phyloP scores from a whole-genome alignment of 441 rosid genomes.

The Syzygium syzygioides region DNA sequence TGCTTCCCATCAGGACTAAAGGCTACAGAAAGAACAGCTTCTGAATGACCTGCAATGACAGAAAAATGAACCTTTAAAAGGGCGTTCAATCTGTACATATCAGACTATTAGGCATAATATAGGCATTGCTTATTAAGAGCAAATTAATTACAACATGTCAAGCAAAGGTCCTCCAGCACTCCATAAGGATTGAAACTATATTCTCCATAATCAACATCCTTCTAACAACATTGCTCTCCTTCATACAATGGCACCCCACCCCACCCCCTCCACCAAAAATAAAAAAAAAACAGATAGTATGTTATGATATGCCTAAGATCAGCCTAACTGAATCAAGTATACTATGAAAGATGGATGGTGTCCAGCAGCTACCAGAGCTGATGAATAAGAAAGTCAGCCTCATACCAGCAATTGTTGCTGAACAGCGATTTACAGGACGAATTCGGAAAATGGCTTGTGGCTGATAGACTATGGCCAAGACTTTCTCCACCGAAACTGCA shows the following conservation, averaged over 20 bases:
- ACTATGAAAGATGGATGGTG: neutral
- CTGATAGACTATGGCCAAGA: slow-evolving; percentile 81
- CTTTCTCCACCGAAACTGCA: slow-evolving; percentile 97
- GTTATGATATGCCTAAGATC: neutral
- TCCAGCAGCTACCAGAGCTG: neutral
- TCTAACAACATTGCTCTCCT: neutral
- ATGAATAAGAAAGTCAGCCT: neutral
- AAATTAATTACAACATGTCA: neutral
- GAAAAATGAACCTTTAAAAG: slow-evolving; percentile 3
- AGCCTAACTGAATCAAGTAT: neutral
- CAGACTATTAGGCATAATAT: neutral
- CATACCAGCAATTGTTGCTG: slow-evolving; percentile 89
- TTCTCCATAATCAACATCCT: neutral
- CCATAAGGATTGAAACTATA: neutral
- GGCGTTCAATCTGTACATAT: neutral
- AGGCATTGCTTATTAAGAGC: neutral
- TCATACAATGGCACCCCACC: neutral
- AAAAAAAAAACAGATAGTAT: neutral
- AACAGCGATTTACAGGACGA: slow-evolving; percentile 84
- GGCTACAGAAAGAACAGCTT: slow-evolving; percentile 93
- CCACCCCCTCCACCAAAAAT: neutral
- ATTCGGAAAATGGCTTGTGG: slow-evolving; percentile 94
- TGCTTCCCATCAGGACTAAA: slow-evolving; percentile 93
- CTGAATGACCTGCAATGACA: slow-evolving; percentile 57
- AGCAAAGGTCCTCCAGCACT: neutral